Percentiles rank a stretch among this genome's conserved stretches.
These are phyloP conservation scores for Phialemonium atrogriseum DNA, from an alignment of 2,329 filamentous ascomycete species.

Conservation along the genomic window DNA sequence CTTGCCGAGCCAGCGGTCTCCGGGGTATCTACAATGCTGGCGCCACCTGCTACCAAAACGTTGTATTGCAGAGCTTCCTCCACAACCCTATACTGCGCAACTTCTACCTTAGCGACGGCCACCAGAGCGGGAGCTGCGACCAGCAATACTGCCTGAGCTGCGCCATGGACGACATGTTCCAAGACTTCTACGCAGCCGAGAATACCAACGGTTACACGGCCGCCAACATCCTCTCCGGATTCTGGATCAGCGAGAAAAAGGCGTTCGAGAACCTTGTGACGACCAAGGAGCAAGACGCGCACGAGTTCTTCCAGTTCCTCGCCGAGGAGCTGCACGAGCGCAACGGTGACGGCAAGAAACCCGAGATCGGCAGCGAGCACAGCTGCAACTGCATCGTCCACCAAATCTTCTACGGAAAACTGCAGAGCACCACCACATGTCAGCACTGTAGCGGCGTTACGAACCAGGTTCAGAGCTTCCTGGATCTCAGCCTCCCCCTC, in stretches of 20 bases:
- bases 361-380: slow-evolving; percentile 50
- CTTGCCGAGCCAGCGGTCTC: slow-evolving; percentile 79
- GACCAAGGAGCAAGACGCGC: slow-evolving; percentile 92
- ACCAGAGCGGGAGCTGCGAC: slow-evolving; percentile 68
- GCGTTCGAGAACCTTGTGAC: slow-evolving; percentile 70
- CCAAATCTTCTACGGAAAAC: slow-evolving; percentile 87
- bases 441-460: slow-evolving; percentile 78
- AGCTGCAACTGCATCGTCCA: slow-evolving; percentile 87
- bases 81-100: slow-evolving; percentile 89
- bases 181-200: slow-evolving; percentile 63
- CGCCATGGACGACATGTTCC: slow-evolving; percentile 66
- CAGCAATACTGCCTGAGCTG: slow-evolving; percentile 57
- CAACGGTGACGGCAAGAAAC: slow-evolving; percentile 62
- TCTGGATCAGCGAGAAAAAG: slow-evolving; percentile 77
- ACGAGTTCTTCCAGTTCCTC: slow-evolving; percentile 95
- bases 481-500: slow-evolving; percentile 85
- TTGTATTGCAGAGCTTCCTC: slow-evolving; percentile 85
- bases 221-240: slow-evolving; percentile 78
- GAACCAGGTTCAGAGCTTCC: slow-evolving; percentile 77
- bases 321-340: slow-evolving; percentile 84
- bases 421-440: slow-evolving; percentile 85
- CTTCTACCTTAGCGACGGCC: slow-evolving; percentile 86
- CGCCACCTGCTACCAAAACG: slow-evolving; percentile 97
- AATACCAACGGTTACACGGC: slow-evolving; percentile 86
- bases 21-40: slow-evolving; percentile 95